Percentiles rank a stretch among this genome's conserved stretches.
Conservation (phyloP, 257 asterid genomes). For the Vinca minor region DNA sequence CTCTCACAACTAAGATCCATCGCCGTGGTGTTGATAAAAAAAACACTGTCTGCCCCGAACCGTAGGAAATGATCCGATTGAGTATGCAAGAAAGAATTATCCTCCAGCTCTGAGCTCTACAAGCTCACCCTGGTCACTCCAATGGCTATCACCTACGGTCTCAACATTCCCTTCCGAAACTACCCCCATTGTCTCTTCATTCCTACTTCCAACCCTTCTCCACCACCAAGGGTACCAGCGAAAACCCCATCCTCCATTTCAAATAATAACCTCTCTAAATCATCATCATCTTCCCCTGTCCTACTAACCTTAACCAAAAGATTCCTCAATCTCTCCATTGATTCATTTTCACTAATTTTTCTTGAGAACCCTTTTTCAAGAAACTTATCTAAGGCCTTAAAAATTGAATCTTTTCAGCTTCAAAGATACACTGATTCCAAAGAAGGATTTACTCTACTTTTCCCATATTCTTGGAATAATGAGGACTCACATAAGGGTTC, state of each 20-base stretch:
- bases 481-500: conserved; percentile 53
- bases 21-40: too few species aligned
- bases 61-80: not conserved
- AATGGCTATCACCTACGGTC: not conserved
- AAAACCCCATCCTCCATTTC: not conserved
- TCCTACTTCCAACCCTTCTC: not conserved
- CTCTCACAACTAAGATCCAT: too few species aligned
- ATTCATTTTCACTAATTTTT: too few species aligned
- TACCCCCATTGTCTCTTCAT: not conserved
- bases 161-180: not conserved
- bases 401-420: conserved; percentile 46
- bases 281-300: not conserved
- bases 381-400: conserved; percentile 26
- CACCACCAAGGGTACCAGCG: not conserved
- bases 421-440: conserved; percentile 51
- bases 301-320: not conserved
- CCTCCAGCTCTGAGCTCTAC: not conserved
- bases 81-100: not conserved
- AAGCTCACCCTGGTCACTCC: not conserved
- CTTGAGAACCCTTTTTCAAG: conserved; percentile 4
- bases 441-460: conserved; percentile 73
- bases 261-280: not conserved
- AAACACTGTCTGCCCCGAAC: not conserved
- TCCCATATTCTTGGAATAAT: conserved; percentile 71
- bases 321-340: conserved; percentile 17